These are phyloP conservation scores for Pharnaceum exiguum DNA, from an alignment of 148 eudicot species.

Conservation along the genomic window DNA sequence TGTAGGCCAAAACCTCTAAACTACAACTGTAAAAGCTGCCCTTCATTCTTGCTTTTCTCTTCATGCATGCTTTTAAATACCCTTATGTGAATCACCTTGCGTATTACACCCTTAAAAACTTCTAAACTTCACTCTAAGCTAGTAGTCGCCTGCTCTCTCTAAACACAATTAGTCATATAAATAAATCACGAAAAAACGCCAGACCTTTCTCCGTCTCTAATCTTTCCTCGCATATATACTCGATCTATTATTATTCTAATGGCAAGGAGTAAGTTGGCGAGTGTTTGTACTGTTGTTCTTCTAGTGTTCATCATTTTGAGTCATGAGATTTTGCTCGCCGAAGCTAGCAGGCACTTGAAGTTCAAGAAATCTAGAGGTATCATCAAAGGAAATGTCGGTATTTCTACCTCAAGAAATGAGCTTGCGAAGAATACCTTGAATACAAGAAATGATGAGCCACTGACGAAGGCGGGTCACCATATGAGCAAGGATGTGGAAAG, in stretches of 20 bases:
- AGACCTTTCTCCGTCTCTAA: not conserved
- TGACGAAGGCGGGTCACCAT: not conserved
- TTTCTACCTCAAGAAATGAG: not conserved
- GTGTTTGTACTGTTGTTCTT: not conserved
- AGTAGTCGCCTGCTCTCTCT: not conserved
- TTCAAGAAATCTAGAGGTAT: not conserved
- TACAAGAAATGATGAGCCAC: no score
- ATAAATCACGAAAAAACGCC: not conserved
- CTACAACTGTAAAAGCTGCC: constrained; percentile 1
- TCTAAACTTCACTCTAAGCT: no score
- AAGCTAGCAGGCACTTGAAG: not conserved
- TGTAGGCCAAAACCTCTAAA: not conserved
- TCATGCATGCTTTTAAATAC: constrained; percentile 2
- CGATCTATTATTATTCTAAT: not conserved
- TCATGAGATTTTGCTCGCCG: not conserved
- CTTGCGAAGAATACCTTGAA: no score
- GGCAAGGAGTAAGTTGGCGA: not conserved
- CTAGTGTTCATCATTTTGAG: not conserved
- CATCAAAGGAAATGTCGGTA: not conserved
- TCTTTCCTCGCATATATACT: not conserved
- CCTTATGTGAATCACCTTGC: no score
- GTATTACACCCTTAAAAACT: no score
- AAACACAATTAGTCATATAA: no score
- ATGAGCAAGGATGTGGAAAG: not conserved
- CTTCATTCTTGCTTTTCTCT: not conserved